Evolutionary conservation across 2,329 filamentous ascomycete species (phyloP).

Genomic region (Elsinoe necatrix): DNA sequence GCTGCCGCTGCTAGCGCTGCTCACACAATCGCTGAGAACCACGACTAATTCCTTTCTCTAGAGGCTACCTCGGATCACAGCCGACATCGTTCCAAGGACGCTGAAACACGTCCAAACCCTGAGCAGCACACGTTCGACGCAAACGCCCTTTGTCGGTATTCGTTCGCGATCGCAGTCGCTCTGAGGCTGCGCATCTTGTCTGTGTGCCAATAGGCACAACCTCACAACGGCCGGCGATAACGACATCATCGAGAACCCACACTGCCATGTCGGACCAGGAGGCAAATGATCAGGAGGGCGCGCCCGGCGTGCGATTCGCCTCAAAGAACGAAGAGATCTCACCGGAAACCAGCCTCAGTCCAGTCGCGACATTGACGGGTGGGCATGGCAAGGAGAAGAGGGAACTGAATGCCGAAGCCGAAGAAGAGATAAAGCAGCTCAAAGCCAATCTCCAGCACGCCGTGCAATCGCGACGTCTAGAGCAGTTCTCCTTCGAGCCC

Average conservation of each 20-base stretch:
- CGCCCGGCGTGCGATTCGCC: slow-evolving; percentile 59
- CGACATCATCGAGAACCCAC: not conserved
- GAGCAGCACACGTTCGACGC: not conserved
- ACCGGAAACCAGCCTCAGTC: slow-evolving; percentile 34
- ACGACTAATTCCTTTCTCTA: not conserved
- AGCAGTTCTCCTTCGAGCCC: slow-evolving; percentile 81
- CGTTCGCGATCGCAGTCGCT: not conserved
- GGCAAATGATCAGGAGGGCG: not conserved
- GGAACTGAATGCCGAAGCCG: slow-evolving; percentile 34
- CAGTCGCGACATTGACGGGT: slow-evolving; percentile 24
- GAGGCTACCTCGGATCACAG: not conserved
- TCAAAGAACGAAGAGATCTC: slow-evolving; percentile 63
- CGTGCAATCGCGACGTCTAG: slow-evolving; percentile 74
- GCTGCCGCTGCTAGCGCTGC: not conserved
- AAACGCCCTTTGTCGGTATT: not conserved
- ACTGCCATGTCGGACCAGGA: slow-evolving; percentile 1
- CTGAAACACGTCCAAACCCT: slow-evolving; percentile 4
- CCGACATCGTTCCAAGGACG: not conserved
- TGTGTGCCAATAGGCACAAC: slow-evolving; percentile 3
- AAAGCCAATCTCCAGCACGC: slow-evolving; percentile 65
- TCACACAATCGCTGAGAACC: not conserved
- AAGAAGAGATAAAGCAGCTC: slow-evolving; percentile 61
- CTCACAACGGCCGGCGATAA: not conserved
- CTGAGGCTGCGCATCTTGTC: not conserved
- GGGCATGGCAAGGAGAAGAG: slow-evolving; percentile 22